Evolutionary conservation across 495 filamentous ascomycete species (phyloP).

Genomic region (Rusavskia elegans): DNA sequence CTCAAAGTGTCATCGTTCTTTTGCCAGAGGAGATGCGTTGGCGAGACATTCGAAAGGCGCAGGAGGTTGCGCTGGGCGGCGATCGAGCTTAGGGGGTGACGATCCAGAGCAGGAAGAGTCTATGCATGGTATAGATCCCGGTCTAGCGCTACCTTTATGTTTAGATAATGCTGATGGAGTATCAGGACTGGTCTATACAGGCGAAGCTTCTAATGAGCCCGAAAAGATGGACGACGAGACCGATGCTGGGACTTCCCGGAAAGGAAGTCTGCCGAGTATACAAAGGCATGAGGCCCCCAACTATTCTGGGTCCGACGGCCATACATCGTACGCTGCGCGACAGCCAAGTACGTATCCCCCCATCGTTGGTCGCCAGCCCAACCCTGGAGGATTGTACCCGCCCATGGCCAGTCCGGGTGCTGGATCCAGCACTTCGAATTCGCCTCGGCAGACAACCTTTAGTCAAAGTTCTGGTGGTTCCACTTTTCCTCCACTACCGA

Average conservation of each 20-base stretch:
- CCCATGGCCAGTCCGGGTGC: conserved; percentile 24
- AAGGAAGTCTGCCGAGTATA: conserved; percentile 53
- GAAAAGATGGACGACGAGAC: conserved; percentile 48
- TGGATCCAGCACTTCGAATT: conserved; percentile 33
- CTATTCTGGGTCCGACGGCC: conserved; percentile 30
- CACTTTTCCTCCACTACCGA: conserved; percentile 10
- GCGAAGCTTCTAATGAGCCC: conserved; percentile 36
- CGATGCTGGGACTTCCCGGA: conserved; percentile 22
- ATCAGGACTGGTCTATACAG: conserved; percentile 42
- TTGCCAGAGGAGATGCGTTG: conserved; percentile 88
- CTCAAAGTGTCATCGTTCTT: conserved; percentile 81
- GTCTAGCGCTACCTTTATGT: not conserved
- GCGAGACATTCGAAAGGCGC: conserved; percentile 92
- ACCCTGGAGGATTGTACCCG: conserved; percentile 41
- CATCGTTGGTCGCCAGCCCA: conserved; percentile 31
- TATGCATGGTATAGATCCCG: conserved; percentile 40
- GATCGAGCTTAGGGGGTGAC: conserved; percentile 69
- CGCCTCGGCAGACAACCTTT: conserved; percentile 37
- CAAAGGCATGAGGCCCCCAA: conserved; percentile 45
- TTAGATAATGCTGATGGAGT: not conserved
- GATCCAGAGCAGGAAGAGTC: conserved; percentile 60
- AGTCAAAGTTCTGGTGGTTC: conserved; percentile 27
- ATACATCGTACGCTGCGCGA: conserved; percentile 37
- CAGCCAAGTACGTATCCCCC: conserved; percentile 69
- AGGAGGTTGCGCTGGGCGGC: conserved; percentile 82